A percentile compares a stretch with the other conserved stretches of the same genome.
Conservation (phyloP, 2,329 filamentous ascomycete species). For the Stagonosporopsis vannaccii region DNA sequence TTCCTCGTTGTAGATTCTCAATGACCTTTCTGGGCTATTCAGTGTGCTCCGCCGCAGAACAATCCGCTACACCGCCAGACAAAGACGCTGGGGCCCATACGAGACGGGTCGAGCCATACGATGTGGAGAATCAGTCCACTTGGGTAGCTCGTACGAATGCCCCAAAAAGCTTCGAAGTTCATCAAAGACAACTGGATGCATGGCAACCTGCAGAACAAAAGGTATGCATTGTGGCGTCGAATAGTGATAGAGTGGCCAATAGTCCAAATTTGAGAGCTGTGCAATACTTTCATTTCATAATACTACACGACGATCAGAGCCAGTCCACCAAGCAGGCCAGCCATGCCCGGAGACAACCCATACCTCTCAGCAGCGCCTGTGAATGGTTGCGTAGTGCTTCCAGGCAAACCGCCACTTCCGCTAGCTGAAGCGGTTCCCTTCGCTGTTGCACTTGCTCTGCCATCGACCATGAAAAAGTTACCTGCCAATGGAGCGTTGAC, state of each 20-base stretch:
- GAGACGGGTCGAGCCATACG: constrained; percentile 5
- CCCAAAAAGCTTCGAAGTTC: not conserved
- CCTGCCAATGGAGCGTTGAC: constrained; percentile 39
- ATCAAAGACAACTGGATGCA: not conserved
- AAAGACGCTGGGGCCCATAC: constrained; percentile 5
- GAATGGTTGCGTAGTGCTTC: constrained; percentile 25
- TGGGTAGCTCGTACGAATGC: not conserved
- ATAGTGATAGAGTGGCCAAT: not conserved
- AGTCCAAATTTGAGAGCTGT: not conserved
- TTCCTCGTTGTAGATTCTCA: no score
- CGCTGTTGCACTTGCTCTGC: constrained; percentile 25
- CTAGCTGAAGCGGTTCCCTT: constrained; percentile 23
- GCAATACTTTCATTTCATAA: no score
- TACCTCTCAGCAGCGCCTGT: constrained; percentile 22
- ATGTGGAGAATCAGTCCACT: not conserved
- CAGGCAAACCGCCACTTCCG: constrained; percentile 26
- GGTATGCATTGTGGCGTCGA: constrained; percentile 8
- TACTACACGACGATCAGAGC: constrained; percentile 16
- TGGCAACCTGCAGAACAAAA: not conserved
- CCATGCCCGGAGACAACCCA: constrained; percentile 8
- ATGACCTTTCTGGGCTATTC: not conserved
- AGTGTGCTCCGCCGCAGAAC: not conserved
- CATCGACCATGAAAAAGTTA: constrained; percentile 48
- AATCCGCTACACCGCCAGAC: not conserved
- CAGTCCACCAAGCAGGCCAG: constrained; percentile 17